Conservation (phyloP, 2,329 filamentous ascomycete species). For the Ambrosiella cleistominuta region DNA sequence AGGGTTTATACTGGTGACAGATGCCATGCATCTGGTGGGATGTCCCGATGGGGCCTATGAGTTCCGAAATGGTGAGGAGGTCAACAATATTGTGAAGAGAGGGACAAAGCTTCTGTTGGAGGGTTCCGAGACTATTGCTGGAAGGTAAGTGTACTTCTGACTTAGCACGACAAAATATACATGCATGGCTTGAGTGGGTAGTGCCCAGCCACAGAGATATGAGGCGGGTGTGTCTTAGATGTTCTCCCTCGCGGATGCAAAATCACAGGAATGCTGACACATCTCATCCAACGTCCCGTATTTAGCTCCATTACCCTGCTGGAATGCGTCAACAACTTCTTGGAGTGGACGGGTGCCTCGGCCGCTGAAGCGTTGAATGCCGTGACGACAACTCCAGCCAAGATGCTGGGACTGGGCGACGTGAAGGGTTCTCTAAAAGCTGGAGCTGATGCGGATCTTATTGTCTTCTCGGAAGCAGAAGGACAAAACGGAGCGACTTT, state of each 20-base stretch:
- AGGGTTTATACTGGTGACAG: conserved; percentile 77
- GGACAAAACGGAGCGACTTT: conserved; percentile 26
- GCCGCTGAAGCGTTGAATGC: conserved; percentile 52
- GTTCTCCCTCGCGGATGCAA: not conserved
- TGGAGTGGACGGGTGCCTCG: conserved; percentile 52
- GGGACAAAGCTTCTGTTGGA: conserved; percentile 59
- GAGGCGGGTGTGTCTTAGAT: not conserved
- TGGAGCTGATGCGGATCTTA: conserved; percentile 51
- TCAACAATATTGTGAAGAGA: conserved; percentile 46
- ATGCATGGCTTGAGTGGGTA: too few species aligned
- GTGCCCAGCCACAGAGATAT: not conserved
- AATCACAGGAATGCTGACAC: not conserved
- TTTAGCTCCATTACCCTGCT: conserved; percentile 51
- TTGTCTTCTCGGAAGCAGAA: conserved; percentile 43
- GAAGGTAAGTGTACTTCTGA: conserved; percentile 33
- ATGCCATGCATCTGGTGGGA: conserved; percentile 78
- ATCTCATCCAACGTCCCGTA: not conserved
- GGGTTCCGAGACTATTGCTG: conserved; percentile 62
- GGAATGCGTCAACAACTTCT: conserved; percentile 68
- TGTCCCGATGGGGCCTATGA: conserved; percentile 69
- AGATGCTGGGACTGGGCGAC: conserved; percentile 51
- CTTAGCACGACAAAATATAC: not conserved
- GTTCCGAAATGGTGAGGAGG: conserved; percentile 58
- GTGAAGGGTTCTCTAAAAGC: conserved; percentile 48
- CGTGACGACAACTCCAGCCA: conserved; percentile 60